A percentile compares a stretch with the other conserved stretches of the same genome.
Evolutionary conservation across 176 grass and related monocot species (phyloP).

Genomic region (Carex parvula): DNA sequence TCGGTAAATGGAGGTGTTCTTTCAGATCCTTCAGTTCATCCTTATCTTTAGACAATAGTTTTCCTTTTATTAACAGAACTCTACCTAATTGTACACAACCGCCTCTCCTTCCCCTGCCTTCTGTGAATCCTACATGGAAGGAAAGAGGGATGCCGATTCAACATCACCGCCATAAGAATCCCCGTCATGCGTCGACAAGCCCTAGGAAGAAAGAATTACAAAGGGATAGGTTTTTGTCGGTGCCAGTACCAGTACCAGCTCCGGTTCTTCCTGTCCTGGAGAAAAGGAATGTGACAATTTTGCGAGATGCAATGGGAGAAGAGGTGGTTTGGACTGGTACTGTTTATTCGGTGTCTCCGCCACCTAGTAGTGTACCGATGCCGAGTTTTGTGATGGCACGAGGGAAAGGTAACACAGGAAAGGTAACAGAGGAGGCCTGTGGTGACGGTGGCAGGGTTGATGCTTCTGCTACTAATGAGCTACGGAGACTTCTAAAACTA

Average conservation of each 20-base stretch:
- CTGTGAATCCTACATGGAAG: constrained; percentile 16
- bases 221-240: not conserved
- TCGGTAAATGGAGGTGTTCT: constrained; percentile 21
- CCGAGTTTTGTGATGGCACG: constrained; percentile 51
- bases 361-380: constrained; percentile 78
- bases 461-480: constrained; percentile 61
- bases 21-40: constrained; percentile 32
- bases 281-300: constrained; percentile 7
- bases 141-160: constrained; percentile 13
- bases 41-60: not conserved
- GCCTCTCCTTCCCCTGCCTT: constrained; percentile 52
- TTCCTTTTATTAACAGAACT: constrained; percentile 23
- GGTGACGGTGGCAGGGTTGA: constrained; percentile 24
- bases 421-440: constrained; percentile 31
- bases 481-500: constrained; percentile 59
- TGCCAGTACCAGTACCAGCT: constrained; percentile 18
- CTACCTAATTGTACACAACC: constrained; percentile 32
- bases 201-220: constrained; percentile 7
- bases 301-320: not conserved
- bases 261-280: constrained; percentile 22
- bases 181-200: constrained; percentile 17
- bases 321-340: constrained; percentile 37
- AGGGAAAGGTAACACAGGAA: constrained; percentile 33
- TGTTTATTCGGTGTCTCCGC: constrained; percentile 58
- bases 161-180: constrained; percentile 21